phyloP scores from a whole-genome alignment of 2,329 filamentous ascomycete species.

The Monilinia fructigena region DNA sequence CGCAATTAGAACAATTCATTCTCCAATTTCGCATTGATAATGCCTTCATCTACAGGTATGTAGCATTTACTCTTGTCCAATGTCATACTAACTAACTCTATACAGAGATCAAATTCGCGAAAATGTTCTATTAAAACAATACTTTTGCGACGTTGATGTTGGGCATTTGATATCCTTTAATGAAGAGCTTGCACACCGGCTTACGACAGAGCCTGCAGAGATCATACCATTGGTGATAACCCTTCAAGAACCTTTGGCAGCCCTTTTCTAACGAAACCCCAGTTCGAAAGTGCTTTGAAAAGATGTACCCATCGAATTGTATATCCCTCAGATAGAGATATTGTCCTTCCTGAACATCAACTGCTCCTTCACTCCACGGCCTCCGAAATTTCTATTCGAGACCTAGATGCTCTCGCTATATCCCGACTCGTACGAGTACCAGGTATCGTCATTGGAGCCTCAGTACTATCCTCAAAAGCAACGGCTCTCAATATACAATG shows the following conservation, averaged over 20 bases:
- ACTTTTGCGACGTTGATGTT: conserved; percentile 94
- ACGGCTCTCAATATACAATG: conserved; percentile 85
- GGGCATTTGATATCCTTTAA: conserved; percentile 94
- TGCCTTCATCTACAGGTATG: conserved; percentile 86
- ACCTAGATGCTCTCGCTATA: conserved; percentile 89
- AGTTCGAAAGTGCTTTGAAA: conserved; percentile 91
- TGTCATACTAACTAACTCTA: conserved; percentile 37
- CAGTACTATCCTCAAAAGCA: conserved; percentile 93
- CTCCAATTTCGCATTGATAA: conserved; percentile 93
- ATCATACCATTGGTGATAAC: conserved; percentile 81
- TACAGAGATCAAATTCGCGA: conserved; percentile 88
- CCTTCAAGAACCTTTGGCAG: too few relatives aligned
- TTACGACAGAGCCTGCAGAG: conserved; percentile 86
- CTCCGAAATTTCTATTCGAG: conserved; percentile 87
- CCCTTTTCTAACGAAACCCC: not conserved
- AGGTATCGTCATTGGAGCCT: conserved; percentile 95
- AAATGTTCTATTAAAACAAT: conserved; percentile 91
- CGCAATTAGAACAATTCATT: conserved; percentile 83
- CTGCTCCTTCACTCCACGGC: conserved; percentile 91
- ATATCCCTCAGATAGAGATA: conserved; percentile 68
- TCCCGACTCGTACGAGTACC: conserved; percentile 94
- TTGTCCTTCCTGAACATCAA: conserved; percentile 82
- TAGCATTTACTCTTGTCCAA: conserved; percentile 4
- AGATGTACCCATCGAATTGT: conserved; percentile 92
- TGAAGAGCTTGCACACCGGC: conserved; percentile 86